Base-by-base conservation (phyloP, 2,329 filamentous ascomycete genomes). In the Ilyonectria robusta region DNA sequence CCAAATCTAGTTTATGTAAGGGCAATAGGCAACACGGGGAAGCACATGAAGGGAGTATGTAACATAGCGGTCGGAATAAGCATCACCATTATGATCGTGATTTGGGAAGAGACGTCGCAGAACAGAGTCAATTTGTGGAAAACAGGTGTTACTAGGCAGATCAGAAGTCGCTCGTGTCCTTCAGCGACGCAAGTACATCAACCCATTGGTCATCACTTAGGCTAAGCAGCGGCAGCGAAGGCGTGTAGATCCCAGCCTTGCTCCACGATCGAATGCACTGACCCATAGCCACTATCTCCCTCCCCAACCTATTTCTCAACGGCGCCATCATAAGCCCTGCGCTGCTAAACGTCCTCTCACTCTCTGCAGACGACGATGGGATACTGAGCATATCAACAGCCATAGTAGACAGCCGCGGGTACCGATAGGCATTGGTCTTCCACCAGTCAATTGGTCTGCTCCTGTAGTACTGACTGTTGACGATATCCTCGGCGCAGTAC, bases 1-100 rank as follows among this genome's bases (percentile, higher is more conserved):
- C 21, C 33, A 55, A 55, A 55, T 55, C 51, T 55, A 19, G 51
- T 55, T 55, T 55, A n/a, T 19, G 33, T 55, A 55, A 37, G 51
- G 50, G 33, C 51, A 40, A 40, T 40, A 23, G 33, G 51, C 19
- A 55, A 40, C 51, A 55, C 51, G 51, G 42, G 51, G 31, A 55
- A 53, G 31, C 50, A 53, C 31, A 53, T 56, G 23, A 6, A 40
- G 31, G 31, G 50, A 37, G 50, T 53, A 40, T 55, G 33, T 55
- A 55, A 40, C 19, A 55, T 55, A 40, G 51, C 33, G 33, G 33
- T 40, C 33, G 31, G 51, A 55, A 55, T 55, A 55, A 55, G 42
- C 11, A 55, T 55, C 19, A 55, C 42, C n/a, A 55, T 55, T 35
- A 21, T 55, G 9, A 40, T 26, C 21, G 33, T 35, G 33, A 35